A percentile compares a stretch with the other conserved stretches of the same genome.
Conservation (phyloP, 2,329 filamentous ascomycete genomes). For the Colletotrichum lindemuthianum region DNA sequence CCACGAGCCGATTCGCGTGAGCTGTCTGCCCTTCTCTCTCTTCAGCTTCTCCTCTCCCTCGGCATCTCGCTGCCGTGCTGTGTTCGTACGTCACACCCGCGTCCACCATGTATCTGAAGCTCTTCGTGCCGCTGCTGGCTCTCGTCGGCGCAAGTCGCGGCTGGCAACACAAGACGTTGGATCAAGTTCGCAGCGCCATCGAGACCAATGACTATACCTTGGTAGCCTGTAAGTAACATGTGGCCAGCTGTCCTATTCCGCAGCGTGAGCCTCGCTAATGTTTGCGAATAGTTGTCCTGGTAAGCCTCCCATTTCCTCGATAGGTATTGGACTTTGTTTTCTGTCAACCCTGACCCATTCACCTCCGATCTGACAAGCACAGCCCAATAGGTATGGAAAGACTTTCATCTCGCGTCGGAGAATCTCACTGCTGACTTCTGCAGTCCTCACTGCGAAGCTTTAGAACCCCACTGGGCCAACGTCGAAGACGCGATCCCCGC, state of each 20-base stretch:
- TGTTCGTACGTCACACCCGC: conserved; percentile 16
- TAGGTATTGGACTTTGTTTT: too few species aligned
- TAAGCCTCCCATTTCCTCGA: conserved; percentile 4
- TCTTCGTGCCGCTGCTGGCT: conserved; percentile 27
- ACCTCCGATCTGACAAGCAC: conserved; percentile 11
- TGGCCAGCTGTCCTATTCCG: background rate
- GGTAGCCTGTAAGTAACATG: conserved; percentile 45
- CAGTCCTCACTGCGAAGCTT: conserved; percentile 44
- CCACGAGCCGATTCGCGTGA: conserved; percentile 4
- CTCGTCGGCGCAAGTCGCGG: conserved; percentile 9
- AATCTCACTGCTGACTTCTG: background rate
- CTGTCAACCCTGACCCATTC: background rate
- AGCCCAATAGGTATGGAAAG: conserved; percentile 22
- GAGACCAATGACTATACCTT: conserved; percentile 40
- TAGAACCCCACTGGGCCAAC: conserved; percentile 49
- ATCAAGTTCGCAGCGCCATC: conserved; percentile 24
- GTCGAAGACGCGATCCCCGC: conserved; percentile 39
- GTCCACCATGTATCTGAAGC: conserved; percentile 20
- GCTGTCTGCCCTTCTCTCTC: background rate
- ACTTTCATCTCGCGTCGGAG: background rate
- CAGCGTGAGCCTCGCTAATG: background rate
- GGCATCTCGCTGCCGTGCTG: background rate
- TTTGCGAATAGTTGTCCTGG: conserved; percentile 13
- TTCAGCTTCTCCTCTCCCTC: background rate
- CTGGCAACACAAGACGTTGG: conserved; percentile 28